Base-by-base conservation (phyloP, 192 early-diverging fungal genomes). In the Coemansia interrupta region DNA sequence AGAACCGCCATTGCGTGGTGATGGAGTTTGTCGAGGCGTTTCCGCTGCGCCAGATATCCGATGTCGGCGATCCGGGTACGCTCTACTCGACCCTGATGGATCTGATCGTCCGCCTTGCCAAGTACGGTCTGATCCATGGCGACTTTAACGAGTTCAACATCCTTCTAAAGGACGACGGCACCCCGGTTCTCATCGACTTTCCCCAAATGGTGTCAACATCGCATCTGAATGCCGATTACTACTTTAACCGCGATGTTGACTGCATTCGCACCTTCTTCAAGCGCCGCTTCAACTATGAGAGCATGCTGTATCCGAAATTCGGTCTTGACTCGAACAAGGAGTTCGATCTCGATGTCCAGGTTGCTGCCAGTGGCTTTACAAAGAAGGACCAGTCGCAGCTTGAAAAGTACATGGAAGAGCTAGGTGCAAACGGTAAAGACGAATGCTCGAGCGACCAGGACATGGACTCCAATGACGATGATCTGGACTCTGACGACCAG, bases 61-160 rank as follows among this genome's bases (percentile, higher is more conserved):
- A 90, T 28, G 84, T 99, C 12, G 90, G 65, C 19, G 79, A 99
- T 53, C 92, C 93, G 3, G 97, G 95, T 32, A 88, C 88, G 66
- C 81, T 99, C 4, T 99, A 99, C 75, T 90, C 89, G 15, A 83
- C 85, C 7, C 81, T 99, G 9, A 99, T 99, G 97, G 84, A 92
- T 70, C 61, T 99, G 72, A 95, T 98, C 57, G 92, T 99, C 47
- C 86, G 91, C 22, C 82, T 99, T 58, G 95, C 97, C 30, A 84
- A 89, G 50, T 84, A 93, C 61, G 97, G 97, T 29, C 80, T 99
- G 36, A 97, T 99, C 61, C 97, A 99, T 67, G 93, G 95, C 54
- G 97, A 99, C 73, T 99, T 99, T 64, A 99, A 99, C 83, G 97
- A 99, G 62, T 99, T 99, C 80, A 99, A 99, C 76, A 86, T 99